Evolutionary conservation across 371 early-diverging fungal genomes (phyloP).

Genomic region (Capillidium heterosporum): DNA sequence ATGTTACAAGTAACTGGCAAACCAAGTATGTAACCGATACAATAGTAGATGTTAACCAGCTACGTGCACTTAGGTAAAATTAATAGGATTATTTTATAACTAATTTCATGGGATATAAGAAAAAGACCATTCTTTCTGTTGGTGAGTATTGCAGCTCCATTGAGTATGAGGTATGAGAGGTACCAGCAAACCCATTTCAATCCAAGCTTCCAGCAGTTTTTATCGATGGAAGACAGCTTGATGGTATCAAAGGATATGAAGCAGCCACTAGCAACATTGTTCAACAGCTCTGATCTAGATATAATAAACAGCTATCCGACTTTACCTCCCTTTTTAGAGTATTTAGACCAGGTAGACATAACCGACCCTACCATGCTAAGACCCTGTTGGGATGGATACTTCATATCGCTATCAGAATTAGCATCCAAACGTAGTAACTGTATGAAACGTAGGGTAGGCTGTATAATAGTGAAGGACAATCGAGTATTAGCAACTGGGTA

Average conservation of each 20-base stretch:
- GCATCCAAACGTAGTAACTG: constrained; percentile 74
- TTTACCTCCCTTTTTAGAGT: constrained; percentile 14
- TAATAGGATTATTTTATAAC: constrained; percentile 3
- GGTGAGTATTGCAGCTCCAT: constrained; percentile 65
- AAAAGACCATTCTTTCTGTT: constrained; percentile 80
- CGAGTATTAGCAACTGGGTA: constrained; percentile 93
- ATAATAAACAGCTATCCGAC: constrained; percentile 33
- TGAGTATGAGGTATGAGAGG: constrained; percentile 40
- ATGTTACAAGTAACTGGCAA: constrained; percentile 28
- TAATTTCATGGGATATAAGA: constrained; percentile 10
- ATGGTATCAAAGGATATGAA: background rate
- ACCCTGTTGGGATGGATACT: constrained; percentile 93
- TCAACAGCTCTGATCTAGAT: constrained; percentile 31
- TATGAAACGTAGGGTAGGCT: constrained; percentile 97
- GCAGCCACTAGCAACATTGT: constrained; percentile 17
- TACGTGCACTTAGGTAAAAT: constrained; percentile 13
- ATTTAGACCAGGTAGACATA: constrained; percentile 29
- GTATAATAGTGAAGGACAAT: constrained; percentile 77
- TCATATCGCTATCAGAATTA: constrained; percentile 85
- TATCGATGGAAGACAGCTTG: background rate
- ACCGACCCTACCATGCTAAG: constrained; percentile 51
- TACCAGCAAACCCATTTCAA: constrained; percentile 10
- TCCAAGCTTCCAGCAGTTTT: background rate
- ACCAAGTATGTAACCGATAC: constrained; percentile 41
- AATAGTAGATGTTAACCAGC: constrained; percentile 47